A percentile compares a stretch with the other conserved stretches of the same genome.
phyloP scores from a whole-genome alignment of 2,329 filamentous ascomycete genomes.

The Trichoderma lentiforme region DNA sequence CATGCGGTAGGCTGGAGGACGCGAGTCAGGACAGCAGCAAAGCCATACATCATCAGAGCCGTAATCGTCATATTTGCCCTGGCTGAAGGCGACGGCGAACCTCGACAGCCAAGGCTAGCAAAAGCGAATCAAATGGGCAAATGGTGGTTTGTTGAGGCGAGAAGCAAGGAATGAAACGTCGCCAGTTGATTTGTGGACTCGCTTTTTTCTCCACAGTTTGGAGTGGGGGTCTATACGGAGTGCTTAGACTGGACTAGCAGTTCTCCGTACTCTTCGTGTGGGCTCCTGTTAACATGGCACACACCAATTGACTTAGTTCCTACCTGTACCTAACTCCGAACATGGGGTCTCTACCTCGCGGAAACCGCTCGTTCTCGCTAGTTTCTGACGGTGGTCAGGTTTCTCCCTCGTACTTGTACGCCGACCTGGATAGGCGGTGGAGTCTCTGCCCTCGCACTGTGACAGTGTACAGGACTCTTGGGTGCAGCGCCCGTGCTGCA shows the following conservation, averaged over 20 bases:
- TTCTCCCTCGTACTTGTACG: not conserved
- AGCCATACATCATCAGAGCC: not conserved
- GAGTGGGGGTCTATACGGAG: not conserved
- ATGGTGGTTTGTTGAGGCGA: not conserved
- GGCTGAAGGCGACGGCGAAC: not conserved
- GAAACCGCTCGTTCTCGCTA: not conserved
- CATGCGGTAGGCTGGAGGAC: not conserved
- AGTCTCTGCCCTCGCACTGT: not conserved
- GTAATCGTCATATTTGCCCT: not conserved
- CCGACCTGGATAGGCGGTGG: not conserved
- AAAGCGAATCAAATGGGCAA: not conserved
- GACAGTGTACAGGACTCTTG: not conserved
- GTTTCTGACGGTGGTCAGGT: not conserved
- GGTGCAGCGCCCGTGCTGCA: not conserved
- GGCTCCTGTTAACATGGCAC: not conserved
- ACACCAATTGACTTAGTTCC: not conserved
- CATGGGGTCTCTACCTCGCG: not conserved
- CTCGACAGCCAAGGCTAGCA: not conserved
- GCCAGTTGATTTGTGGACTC: not conserved
- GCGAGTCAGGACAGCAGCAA: not conserved
- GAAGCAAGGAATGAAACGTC: not conserved
- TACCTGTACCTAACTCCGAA: not conserved
- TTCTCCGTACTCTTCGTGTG: not conserved
- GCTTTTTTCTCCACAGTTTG: not conserved
- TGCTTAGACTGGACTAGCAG: not conserved